Base-by-base conservation (phyloP, 2,329 filamentous ascomycete species). In the Didymella pinodella region DNA sequence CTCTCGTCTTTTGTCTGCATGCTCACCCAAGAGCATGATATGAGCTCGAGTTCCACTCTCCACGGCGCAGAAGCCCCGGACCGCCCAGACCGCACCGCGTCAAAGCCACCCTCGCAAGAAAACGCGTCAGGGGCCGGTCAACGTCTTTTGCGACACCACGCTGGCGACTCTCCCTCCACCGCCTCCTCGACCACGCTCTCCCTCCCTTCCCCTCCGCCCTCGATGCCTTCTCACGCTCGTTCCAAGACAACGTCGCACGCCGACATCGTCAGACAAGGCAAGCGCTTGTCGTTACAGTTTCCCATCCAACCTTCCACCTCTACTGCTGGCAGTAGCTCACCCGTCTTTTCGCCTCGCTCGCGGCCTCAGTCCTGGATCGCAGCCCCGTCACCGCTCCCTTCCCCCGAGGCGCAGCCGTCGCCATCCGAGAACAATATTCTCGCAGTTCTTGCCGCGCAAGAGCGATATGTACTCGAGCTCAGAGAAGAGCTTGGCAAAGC, bases 381-480 rank as follows among this genome's bases (percentile, higher is more conserved):
- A 62, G 61, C 74, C 45, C 41, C 70, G 51, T 66, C 77, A 61
- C 61, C 70, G 7, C 59, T 68, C 7, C 65, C 64, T 8, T 71
- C 75, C 11, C 67, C 71, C 8, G 73, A 75, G 46, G 45, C 63
- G 28, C 38, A 63, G 32, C 54, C 66, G 41, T 56, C 73, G 14
- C 67, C 71, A 31, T 66, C 73, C 32, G 75, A 77, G 54, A 69
- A 66, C 45, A 78, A 75, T 62, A 91, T 97, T 70, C 88, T 99
- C 65, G 93, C 92, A 61, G 90, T 93, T 57, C 90, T 99, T 69
- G 95, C 95, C 44, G 89, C 92, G 14, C 93, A 98, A 79, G 95
- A 99, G 80, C 86, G 95, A 57, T 88, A 88, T 65, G 94, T 99
- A 1, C 80, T 99, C 57, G 95, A 98, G 78, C 82, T 99, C 51